phyloP scores from a whole-genome alignment of 495 filamentous ascomycete species.

The Daldinia grandis region DNA sequence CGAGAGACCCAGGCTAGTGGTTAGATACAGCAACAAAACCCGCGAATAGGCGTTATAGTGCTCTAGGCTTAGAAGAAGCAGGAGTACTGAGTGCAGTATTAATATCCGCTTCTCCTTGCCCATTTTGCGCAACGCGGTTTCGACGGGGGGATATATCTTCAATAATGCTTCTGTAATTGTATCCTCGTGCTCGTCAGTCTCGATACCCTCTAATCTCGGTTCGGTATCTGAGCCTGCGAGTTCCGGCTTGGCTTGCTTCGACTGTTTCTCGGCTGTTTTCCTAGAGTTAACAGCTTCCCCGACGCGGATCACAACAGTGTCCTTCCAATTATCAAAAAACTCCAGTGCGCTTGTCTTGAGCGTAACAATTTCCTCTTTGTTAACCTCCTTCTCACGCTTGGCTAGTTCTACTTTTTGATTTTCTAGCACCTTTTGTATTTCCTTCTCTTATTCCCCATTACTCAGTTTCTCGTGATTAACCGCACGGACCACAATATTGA shows the following conservation, averaged over 20 bases:
- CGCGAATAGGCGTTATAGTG: slow-evolving; percentile 82
- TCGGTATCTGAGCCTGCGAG: slow-evolving; percentile 2
- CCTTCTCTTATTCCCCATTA: slow-evolving; percentile 16
- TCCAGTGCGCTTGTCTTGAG: slow-evolving; percentile 51
- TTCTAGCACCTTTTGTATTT: slow-evolving; percentile 42
- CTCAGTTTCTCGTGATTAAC: slow-evolving; percentile 15
- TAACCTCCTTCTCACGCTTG: slow-evolving; percentile 50
- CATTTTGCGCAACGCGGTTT: slow-evolving; percentile 53
- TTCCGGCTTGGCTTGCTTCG: slow-evolving; percentile 32
- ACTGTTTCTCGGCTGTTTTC: slow-evolving; percentile 48
- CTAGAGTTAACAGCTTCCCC: slow-evolving; percentile 71
- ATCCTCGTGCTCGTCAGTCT: slow-evolving; percentile 35
- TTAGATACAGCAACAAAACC: slow-evolving; percentile 72
- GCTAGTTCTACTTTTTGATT: slow-evolving; percentile 40
- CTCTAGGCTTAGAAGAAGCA: slow-evolving; percentile 81
- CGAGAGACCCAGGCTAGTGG: slow-evolving; percentile 73
- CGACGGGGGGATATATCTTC: slow-evolving; percentile 55
- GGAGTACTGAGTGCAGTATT: slow-evolving; percentile 68
- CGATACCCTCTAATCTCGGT: slow-evolving; percentile 24
- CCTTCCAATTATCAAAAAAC: slow-evolving; percentile 72
- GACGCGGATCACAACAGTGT: slow-evolving; percentile 66
- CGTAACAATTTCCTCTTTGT: slow-evolving; percentile 47
- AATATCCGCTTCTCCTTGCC: slow-evolving; percentile 55
- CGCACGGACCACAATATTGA: no score
- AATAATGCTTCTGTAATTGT: slow-evolving; percentile 58